phyloP scores from a whole-genome alignment of 1,284 basidiomycete species.

The Amylostereum areolatum region DNA sequence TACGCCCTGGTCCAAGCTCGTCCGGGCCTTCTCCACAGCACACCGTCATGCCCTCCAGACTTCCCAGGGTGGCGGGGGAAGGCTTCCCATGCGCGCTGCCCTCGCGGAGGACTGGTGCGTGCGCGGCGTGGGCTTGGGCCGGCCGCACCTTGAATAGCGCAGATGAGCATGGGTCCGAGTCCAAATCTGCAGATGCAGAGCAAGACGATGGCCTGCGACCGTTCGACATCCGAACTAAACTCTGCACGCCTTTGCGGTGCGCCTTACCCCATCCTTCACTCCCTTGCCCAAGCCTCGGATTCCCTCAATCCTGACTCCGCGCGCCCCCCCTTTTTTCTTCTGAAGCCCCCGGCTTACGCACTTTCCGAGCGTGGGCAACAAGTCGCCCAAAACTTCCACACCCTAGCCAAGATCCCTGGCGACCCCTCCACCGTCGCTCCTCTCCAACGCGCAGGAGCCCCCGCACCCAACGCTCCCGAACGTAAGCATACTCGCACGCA shows the following conservation, averaged over 20 bases:
- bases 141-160: too few species aligned
- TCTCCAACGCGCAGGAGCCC: constrained; percentile 68
- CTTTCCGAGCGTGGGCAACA: constrained; percentile 44
- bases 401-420: constrained; percentile 63
- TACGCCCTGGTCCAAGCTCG: constrained; percentile 82
- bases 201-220: constrained; percentile 95
- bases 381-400: constrained; percentile 64
- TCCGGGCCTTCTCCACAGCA: constrained; percentile 58
- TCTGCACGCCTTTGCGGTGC: constrained; percentile 63
- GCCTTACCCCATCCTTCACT: constrained; percentile 71
- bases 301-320: constrained; percentile 51
- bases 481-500: constrained; percentile 71
- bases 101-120: constrained; percentile 95
- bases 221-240: constrained; percentile 72
- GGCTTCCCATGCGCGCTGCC: constrained; percentile 53
- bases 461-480: constrained; percentile 72
- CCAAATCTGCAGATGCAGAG: constrained; percentile 77
- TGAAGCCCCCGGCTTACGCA: neutral
- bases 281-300: constrained; percentile 59
- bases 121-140: constrained; percentile 93
- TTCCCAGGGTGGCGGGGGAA: constrained; percentile 18
- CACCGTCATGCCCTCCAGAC: constrained; percentile 46
- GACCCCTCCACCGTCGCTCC: constrained; percentile 67
- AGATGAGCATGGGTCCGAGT: constrained; percentile 49
- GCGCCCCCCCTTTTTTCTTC: constrained; percentile 15